phyloP scores from a whole-genome alignment of 768 basidiomycete species.

The Coprinellus aureogranulatus region DNA sequence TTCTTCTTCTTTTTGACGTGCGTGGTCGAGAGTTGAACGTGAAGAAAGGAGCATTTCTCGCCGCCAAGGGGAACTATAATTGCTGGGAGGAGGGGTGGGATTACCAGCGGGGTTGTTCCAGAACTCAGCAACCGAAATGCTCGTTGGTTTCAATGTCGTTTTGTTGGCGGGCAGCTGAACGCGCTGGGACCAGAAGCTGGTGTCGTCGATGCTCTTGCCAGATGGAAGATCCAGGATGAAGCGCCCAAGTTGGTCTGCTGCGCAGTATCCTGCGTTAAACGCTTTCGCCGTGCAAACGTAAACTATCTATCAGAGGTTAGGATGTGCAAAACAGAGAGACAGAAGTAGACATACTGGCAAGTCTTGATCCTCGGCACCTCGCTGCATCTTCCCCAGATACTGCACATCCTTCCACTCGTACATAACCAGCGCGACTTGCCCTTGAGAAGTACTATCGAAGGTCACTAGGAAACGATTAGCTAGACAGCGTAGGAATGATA shows the following conservation, averaged over 20 bases:
- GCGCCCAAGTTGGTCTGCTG: slow-evolving; percentile 66
- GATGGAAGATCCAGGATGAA: slow-evolving; percentile 83
- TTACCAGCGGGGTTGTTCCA: slow-evolving; percentile 60
- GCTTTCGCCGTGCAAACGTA: slow-evolving; percentile 91
- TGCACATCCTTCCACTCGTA: slow-evolving; percentile 92
- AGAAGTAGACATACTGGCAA: slow-evolving; percentile 62
- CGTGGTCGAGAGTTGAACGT: slow-evolving; percentile 1
- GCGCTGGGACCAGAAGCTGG: slow-evolving; percentile 86
- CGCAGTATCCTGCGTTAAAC: slow-evolving; percentile 69
- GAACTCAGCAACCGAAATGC: slow-evolving; percentile 33
- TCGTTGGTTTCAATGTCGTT: slow-evolving; percentile 20
- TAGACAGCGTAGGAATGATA: too few relatives aligned
- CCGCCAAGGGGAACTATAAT: slow-evolving; percentile 52
- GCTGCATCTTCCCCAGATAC: slow-evolving; percentile 67
- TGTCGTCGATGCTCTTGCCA: slow-evolving; percentile 60
- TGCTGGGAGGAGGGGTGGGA: slow-evolving; percentile 49
- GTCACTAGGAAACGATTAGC: too few relatives aligned
- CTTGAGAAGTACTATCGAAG: slow-evolving; percentile 74
- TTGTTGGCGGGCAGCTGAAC: slow-evolving; percentile 55
- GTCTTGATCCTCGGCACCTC: slow-evolving; percentile 38
- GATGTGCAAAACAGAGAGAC: slow-evolving; percentile 9
- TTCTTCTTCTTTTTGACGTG: slow-evolving; percentile 40
- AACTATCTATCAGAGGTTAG: slow-evolving; percentile 65
- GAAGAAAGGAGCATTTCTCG: slow-evolving; percentile 12
- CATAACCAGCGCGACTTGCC: slow-evolving; percentile 90